Percentiles rank a stretch among this genome's conserved stretches.
Conservation (phyloP, 108 stramenopile genomes). For the Parmales sp. region DNA sequence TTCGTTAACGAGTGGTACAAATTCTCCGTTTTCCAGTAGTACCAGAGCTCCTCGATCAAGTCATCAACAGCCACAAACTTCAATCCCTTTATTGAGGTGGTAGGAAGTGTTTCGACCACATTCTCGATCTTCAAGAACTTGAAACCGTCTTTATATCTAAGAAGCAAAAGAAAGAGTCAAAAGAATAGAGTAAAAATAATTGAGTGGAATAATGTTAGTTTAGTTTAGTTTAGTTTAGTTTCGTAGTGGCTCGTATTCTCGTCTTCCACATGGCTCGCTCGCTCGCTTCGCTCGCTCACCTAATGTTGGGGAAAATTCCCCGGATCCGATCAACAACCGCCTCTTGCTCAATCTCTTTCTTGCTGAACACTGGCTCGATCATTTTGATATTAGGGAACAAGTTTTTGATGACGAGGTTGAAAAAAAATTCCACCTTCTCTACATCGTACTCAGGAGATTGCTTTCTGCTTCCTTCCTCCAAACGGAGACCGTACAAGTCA, state of each 20-base stretch:
- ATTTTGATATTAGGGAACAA: not conserved
- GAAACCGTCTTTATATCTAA: constrained; percentile 2
- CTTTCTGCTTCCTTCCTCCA: not conserved
- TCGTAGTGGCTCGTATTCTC: too few species aligned
- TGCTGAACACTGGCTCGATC: not conserved
- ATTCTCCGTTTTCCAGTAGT: not conserved
- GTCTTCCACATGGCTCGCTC: too few species aligned
- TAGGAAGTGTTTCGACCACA: not conserved
- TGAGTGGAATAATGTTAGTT: too few species aligned
- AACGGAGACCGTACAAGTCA: not conserved
- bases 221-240: too few species aligned
- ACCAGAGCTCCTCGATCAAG: not conserved
- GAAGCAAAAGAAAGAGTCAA: too few species aligned
- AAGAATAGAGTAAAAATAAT: too few species aligned
- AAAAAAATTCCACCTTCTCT: constrained; percentile 5
- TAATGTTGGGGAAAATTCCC: not conserved
- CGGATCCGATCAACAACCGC: not conserved
- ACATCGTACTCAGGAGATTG: not conserved
- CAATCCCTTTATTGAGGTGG: not conserved
- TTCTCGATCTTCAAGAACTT: not conserved
- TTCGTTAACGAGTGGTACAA: too few species aligned
- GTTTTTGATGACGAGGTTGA: not conserved
- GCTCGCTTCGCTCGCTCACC: too few species aligned
- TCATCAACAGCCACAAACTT: not conserved
- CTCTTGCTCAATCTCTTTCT: not conserved